Conservation (phyloP, 2,329 filamentous ascomycete species). For the Harringtonia lauricola region DNA sequence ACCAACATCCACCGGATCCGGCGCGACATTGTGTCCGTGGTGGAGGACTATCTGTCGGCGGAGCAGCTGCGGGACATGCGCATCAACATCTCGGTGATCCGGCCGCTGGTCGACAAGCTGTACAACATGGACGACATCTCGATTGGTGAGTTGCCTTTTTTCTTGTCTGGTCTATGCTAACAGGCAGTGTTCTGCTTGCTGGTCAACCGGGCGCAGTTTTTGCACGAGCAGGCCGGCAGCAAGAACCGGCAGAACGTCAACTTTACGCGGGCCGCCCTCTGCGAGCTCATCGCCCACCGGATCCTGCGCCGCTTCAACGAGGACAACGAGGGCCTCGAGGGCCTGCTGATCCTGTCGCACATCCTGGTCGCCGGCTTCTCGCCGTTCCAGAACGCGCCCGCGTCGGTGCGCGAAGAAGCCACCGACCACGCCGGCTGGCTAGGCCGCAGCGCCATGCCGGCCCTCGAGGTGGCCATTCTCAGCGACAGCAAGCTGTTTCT, state of each 20-base stretch:
- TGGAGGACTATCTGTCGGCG: slow-evolving; percentile 53
- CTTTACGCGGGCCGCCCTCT: slow-evolving; percentile 64
- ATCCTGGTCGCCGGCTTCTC: slow-evolving; percentile 76
- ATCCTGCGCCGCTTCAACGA: slow-evolving; percentile 71
- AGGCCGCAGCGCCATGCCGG: slow-evolving; percentile 53
- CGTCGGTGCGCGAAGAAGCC: slow-evolving; percentile 50
- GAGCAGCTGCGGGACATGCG: slow-evolving; percentile 71
- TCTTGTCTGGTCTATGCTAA: not conserved
- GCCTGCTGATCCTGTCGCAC: slow-evolving; percentile 63
- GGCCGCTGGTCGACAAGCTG: slow-evolving; percentile 73
- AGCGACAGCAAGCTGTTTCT: slow-evolving; percentile 73
- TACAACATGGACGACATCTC: slow-evolving; percentile 73
- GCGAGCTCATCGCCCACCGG: slow-evolving; percentile 69
- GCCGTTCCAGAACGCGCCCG: slow-evolving; percentile 73
- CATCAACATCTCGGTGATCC: slow-evolving; percentile 70
- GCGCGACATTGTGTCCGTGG: slow-evolving; percentile 50
- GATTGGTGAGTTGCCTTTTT: slow-evolving; percentile 35
- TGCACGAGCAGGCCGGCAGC: slow-evolving; percentile 65
- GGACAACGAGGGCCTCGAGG: slow-evolving; percentile 58
- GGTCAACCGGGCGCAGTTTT: slow-evolving; percentile 70
- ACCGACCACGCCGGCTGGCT: slow-evolving; percentile 31
- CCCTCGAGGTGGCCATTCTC: slow-evolving; percentile 73
- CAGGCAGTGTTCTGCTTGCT: slow-evolving; percentile 66
- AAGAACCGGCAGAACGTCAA: slow-evolving; percentile 74
- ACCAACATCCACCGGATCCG: slow-evolving; percentile 65